Evolutionary conservation across 2,329 filamentous ascomycete genomes (phyloP).

Genomic region (Tolypocladium capitatum): DNA sequence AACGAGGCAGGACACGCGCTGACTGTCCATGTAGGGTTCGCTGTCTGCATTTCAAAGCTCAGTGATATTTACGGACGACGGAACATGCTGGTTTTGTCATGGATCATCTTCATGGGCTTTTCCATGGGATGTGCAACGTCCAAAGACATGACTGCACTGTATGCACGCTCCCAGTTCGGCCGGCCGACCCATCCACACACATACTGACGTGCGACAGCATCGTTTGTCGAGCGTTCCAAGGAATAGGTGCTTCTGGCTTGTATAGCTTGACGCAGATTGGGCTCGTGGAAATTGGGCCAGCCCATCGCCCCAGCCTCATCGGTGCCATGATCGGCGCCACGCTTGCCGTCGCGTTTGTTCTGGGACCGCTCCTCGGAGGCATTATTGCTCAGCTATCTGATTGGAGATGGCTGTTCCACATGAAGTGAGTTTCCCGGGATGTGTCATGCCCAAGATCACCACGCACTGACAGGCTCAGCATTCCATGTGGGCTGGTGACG

Average conservation of each 20-base stretch:
- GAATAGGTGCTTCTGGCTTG: constrained; percentile 46
- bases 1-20: constrained; percentile 4
- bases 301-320: constrained; percentile 37
- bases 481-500: constrained; percentile 34
- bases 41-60: constrained; percentile 43
- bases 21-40: constrained; percentile 28
- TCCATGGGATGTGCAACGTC: constrained; percentile 40
- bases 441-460: no score
- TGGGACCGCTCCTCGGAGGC: constrained; percentile 46
- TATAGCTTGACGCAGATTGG: constrained; percentile 47
- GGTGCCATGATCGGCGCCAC: constrained; percentile 42
- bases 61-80: constrained; percentile 46
- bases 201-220: constrained; percentile 29
- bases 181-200: not conserved
- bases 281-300: constrained; percentile 42
- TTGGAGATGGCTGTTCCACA: constrained; percentile 49
- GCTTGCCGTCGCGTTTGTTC: constrained; percentile 42
- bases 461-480: constrained; percentile 21
- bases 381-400: constrained; percentile 36
- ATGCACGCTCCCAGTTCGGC: constrained; percentile 8
- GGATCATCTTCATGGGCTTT: constrained; percentile 41
- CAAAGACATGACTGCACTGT: constrained; percentile 38
- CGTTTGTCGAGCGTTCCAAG: constrained; percentile 43
- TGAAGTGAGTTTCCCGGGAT: constrained; percentile 39
- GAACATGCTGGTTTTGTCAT: constrained; percentile 35